Evolutionary conservation across 352 stramenopile genomes (phyloP), one percentile per base, ranked within the genome.

Genomic region (Globisporangium orthogonon): DNA sequence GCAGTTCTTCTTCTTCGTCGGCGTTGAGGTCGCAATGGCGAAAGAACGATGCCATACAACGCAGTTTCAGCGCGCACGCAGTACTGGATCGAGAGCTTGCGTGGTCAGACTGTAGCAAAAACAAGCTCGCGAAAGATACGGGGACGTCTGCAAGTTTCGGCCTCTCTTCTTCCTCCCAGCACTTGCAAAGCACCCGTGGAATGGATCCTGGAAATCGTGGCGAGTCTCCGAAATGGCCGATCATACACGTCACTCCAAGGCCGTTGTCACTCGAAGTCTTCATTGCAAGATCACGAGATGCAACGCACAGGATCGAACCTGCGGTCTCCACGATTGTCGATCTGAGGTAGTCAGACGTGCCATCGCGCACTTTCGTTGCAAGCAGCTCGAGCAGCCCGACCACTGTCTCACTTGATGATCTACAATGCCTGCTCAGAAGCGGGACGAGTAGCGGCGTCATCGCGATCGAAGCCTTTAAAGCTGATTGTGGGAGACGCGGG

Each of bases 381-480:
- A 86, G 56, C 29, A 69, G 56, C 51, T 85, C 76, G 47, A 85
- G 57, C 29, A 87, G 54, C 30, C 71, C 76, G 14, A 47, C 61
- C 48, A 60, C 50, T 46, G 80, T 55, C 39, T 76, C 76, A 60
- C 73, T 73, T 0, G 70, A 40, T 14, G 74, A 67, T 4, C 65
- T 63, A 13, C 63, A 63, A n/a, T 62, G 62, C 18, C 52, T 52
- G 30, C 68, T 72, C 47, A 76, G 44, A 56, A 83, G 72, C 40
- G 71, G 74, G 13, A 69, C 65, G 48, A 87, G 58, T 31, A 85
- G 50, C 4, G 74, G 74, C 7, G 46, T 54, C 61, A 78, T 74
- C 9, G 62, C 61, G 46, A 83, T 61, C 37, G 74, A 74, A 3
- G 63, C 66, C 33, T 66, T 67, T 5, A 68, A 56, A 28, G 52